These are phyloP conservation scores for Colletotrichum sp. DNA, from an alignment of 2,329 filamentous ascomycete genomes.

Conservation along the genomic window DNA sequence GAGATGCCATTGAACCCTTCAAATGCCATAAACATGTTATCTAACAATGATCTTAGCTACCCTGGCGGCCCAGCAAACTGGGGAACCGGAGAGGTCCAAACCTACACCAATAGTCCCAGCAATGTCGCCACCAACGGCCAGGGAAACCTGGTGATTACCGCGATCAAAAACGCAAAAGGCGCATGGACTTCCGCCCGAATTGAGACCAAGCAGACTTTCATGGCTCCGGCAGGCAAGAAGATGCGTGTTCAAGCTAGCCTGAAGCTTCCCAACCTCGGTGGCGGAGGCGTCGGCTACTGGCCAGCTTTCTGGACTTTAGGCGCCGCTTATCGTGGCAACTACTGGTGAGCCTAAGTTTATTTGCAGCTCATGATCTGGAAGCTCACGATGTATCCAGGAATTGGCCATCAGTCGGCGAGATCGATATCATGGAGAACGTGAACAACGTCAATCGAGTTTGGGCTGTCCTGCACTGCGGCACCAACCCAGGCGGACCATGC, in stretches of 20 bases:
- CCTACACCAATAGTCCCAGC: slow-evolving; percentile 42
- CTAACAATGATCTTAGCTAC: slow-evolving; percentile 31
- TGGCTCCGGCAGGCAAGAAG: slow-evolving; percentile 34
- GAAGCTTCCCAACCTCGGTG: slow-evolving; percentile 29
- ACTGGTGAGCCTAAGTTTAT: slow-evolving; percentile 29
- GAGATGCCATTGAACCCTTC: background rate
- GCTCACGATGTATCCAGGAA: slow-evolving; percentile 43
- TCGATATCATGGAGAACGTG: slow-evolving; percentile 69
- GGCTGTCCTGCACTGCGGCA: slow-evolving; percentile 58
- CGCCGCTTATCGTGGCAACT: slow-evolving; percentile 38
- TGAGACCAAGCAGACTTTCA: slow-evolving; percentile 40
- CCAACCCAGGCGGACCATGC: slow-evolving; percentile 49
- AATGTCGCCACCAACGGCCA: slow-evolving; percentile 56
- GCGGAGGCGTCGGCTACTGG: slow-evolving; percentile 42
- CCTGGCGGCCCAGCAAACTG: slow-evolving; percentile 47
- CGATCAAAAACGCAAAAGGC: slow-evolving; percentile 38
- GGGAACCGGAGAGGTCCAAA: slow-evolving; percentile 53
- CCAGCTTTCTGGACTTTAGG: slow-evolving; percentile 53
- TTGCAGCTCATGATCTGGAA: slow-evolving; percentile 54
- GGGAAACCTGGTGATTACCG: slow-evolving; percentile 49
- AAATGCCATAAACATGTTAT: no score
- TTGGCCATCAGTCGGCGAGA: slow-evolving; percentile 52
- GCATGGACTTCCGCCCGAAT: slow-evolving; percentile 51
- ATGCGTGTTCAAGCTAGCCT: slow-evolving; percentile 41
- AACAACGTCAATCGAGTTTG: slow-evolving; percentile 60